Evolutionary conservation across 768 basidiomycete genomes (phyloP), one percentile per base, ranked within the genome.

Genomic region (Boletus pseudopeckii): DNA sequence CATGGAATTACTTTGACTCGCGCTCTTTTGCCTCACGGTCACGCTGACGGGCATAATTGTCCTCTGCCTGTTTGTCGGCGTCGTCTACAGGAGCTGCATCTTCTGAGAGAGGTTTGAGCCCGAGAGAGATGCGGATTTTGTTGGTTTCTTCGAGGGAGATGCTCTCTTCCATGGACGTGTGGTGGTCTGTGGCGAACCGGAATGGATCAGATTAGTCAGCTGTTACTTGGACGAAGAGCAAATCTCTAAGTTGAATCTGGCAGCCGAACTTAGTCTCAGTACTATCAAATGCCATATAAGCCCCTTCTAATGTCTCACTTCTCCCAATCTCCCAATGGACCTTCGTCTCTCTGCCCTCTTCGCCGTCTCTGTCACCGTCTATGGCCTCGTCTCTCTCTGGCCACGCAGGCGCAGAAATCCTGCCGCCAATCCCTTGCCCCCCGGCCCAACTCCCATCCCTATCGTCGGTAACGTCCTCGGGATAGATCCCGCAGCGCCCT

Each of bases 91-190:
- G 81, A 15, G 75, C 80, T 39, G 79, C 76, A 62, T 92, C 90
- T 61, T 93, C 94, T 17, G 86, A 88, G 52, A 98, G 81, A 39
- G 97, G 95, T 68, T 94, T 92, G 54, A 99, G 85, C 59, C 97
- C 97, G 37, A 97, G 80, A 5, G 87, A 88, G 54, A 96, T 83
- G 74, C 97, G 92, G 70, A 97, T 90, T 74, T 90, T 94, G 80
- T 95, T 95, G 36, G 93, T 95, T 77, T 95, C 92, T 66, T 94
- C 92, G 66, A 96, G 81, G 65, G 88, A 90, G 68, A 96, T 88
- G 60, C 89, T 86, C 71, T 90, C 84, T 76, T 92, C 88, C 87
- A 90, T 85, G 17, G 85, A 80, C 78, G 80, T 78, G 80, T 72
- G 38, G 38, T 44, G 46, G 45, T 45, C 20, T 2, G 40, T 36